Evolutionary conservation across 176 grass and related monocot genomes (phyloP), one percentile per base, ranked within the genome.

Genomic region (Luzula sylvatica): DNA sequence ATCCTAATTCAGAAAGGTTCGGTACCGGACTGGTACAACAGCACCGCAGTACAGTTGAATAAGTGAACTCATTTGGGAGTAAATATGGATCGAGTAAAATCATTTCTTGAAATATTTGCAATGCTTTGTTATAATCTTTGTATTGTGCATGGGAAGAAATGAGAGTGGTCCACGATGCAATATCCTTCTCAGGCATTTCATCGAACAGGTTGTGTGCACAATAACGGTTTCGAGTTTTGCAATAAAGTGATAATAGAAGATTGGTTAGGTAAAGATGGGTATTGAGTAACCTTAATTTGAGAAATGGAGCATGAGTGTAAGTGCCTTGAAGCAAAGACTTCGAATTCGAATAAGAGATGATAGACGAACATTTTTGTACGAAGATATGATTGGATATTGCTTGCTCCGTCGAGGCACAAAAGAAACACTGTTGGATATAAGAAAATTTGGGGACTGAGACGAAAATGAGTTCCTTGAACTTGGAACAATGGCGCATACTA

Each of bases 31-130:
- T 45, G 20, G 38, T 39, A 41, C 46, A 35, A 53, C 75, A 54
- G 76, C 79, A 82, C 12, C 73, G 73, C 32, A 88, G 65, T 9
- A 83, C 61, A 47, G 66, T 78, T 13, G 89, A 83, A 58, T 42
- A 84, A 28, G 80, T 75, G 66, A 78, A 70, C 61, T 85, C 76
- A 56, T 95, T 72, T 9, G 58, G 52, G 44, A 14, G 3, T 24
- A 50, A 8, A 47, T 20, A 46, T 24, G 40, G 1, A 11, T 60
- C 45, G 5, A 2, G 12, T 7, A 7, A 24, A 24, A 77, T 39
- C 66, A 77, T 77, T 13, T 46, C 43, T 5, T 51, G 25, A 47
- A 71, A 77, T 14, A 70, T 39, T 23, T 28, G 17, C 8, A 67
- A 12, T 4, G 60, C 75, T 15, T 18, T 43, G 11, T 46, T 50